Conservation (phyloP, 164 flowering plant species). For the Nymphaea thermarum region DNA sequence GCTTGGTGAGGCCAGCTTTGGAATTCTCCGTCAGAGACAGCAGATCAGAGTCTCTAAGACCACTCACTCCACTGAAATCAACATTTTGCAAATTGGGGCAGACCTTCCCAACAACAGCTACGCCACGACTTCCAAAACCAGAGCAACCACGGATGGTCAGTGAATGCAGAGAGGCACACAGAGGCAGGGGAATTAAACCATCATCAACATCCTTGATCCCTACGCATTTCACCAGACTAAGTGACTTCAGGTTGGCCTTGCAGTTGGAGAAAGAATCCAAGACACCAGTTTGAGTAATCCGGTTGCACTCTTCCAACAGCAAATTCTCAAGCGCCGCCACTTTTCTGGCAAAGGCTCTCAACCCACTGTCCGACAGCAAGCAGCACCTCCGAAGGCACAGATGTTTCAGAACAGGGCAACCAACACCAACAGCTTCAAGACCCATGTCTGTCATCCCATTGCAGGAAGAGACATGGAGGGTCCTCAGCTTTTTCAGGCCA, state of each 20-base stretch:
- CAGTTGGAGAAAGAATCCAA: constrained; percentile 35
- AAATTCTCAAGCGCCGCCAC: constrained; percentile 53
- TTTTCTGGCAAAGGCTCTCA: constrained; percentile 41
- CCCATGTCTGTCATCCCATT: constrained; percentile 53
- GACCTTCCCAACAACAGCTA: constrained; percentile 43
- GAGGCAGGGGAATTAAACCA: constrained; percentile 18
- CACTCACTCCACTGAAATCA: constrained; percentile 46
- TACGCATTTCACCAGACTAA: constrained; percentile 47
- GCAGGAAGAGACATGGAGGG: constrained; percentile 44
- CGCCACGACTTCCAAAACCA: constrained; percentile 45
- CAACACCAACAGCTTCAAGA: constrained; percentile 59
- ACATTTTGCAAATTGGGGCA: constrained; percentile 53
- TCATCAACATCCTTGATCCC: constrained; percentile 36
- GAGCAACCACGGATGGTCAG: constrained; percentile 53
- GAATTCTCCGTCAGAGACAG: constrained; percentile 32
- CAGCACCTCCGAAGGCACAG: constrained; percentile 43
- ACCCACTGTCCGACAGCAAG: constrained; percentile 54
- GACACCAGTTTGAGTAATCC: constrained; percentile 54
- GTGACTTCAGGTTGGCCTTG: constrained; percentile 40
- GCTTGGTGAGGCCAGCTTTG: constrained; percentile 48
- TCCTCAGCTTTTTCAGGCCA: constrained; percentile 50
- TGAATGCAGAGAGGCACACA: constrained; percentile 43
- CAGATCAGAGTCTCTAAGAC: constrained; percentile 54
- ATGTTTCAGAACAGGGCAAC: constrained; percentile 58
- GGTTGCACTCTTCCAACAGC: constrained; percentile 70